Base-by-base conservation (phyloP, 2,329 filamentous ascomycete species). In the Paramyrothecium roridum region DNA sequence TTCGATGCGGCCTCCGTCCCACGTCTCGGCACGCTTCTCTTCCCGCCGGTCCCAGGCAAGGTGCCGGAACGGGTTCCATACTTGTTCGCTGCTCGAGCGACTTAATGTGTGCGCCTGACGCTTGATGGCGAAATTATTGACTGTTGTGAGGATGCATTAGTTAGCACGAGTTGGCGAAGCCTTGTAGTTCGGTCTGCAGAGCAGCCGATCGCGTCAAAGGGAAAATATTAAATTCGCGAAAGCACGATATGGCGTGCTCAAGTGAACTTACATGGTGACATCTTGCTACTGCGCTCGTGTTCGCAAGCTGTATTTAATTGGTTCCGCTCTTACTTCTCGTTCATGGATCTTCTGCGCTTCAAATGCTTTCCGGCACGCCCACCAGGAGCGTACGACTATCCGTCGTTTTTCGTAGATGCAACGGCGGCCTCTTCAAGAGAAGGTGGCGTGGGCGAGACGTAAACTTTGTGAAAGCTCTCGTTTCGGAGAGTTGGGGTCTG, bases 101-200 rank as follows among this genome's bases (percentile, higher is more conserved):
- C 76, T 75, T 47, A 78, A 63, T 21, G 59, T 68, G 56, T 76
- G 75, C 56, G 79, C 79, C 55, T 70, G 66, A 56, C 73, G 71
- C 69, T 76, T 80, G 58, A 76, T 73, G 52, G 67, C 69, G 61
- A 71, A 76, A 46, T 71, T 67, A 60, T 81, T 80, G 71, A 79
- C 78, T 80, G 67, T 48, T 57, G 64, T 57, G 11, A 22, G 46
- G 48, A 26, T 19, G 17, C 13, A 56, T 11, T 52, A 22, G 50
- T 63, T 55, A 61, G 51, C 62, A 66, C 46, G n/a, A 59, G 34
- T 6, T 43, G 7, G 37, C 26, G 26, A 30, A 13, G 37, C 16
- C 13, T 43, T 43, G 4, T 19, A 19, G 12, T 3, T 43, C n/a
- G 37, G 4, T 43, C 13, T 43, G 37, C 13, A 43, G 37, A 13